Evolutionary conservation across 148 eudicot species (phyloP), one percentile per base, ranked within the genome.

Genomic region (Diospyros kaki): DNA sequence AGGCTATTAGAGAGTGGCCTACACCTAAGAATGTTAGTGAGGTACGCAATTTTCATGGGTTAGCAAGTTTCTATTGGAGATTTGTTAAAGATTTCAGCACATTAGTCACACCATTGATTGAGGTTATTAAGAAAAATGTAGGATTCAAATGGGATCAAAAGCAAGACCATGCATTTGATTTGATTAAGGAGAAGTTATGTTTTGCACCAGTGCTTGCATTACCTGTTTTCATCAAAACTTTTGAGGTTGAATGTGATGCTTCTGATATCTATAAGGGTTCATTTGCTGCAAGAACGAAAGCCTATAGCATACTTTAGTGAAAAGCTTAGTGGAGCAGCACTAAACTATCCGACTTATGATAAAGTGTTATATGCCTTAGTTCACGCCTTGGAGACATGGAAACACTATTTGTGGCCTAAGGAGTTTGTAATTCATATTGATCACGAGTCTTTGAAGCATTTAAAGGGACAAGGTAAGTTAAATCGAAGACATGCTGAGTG

Each of bases 211-310:
- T 56, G 5, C 12, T 56, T 3, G 59, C 59, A 9, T 9, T 56
- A 3, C 59, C 59, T 9, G 12, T 4, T 56, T 56, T 56, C 11
- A 2, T 14, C 11, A 56, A 56, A 56, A 9, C 9, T 3, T 60
- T 60, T 60, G 64, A 60, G 64, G 38, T 60, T 2, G 64, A 60
- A 2, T 60, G 64, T 60, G 64, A 60, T 60, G 39, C 64, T 60
- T 60, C 39, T 60, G 39, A 3, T 13, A 3, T n/a, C 2, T 60
- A 60, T 60, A 15, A 4, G 39, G 5, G 40, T 9, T 60, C 5
- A 15, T 60, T 18, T 60, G 3, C 2, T 10, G 5, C 64, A 60
- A 60, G 64, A 60, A n/a, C 4, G 9, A 3, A 38, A 9, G 2
- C 64, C 64, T 2, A 60, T 60, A 15, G 64, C 64, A 3, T 60